Evolutionary conservation across 2,329 filamentous ascomycete species (phyloP), one percentile per base, ranked within the genome.

Genomic region (Rhynchosporium secalis): DNA sequence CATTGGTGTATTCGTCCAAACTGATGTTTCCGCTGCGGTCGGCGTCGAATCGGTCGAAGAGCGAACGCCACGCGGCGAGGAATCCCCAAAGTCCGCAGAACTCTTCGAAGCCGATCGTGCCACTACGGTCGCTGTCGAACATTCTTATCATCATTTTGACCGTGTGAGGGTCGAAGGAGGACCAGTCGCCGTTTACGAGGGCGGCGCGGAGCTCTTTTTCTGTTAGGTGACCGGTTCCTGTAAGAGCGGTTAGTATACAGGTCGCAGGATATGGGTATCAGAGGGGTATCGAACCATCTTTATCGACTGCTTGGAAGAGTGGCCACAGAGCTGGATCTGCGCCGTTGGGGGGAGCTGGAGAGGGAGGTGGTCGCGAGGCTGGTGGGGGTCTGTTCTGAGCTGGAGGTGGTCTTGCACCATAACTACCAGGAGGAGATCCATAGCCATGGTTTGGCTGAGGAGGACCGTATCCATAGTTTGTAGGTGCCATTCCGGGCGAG

Each of bases 141-240:
- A 99, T 98, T 74, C 93, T 90, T 69, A 99, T 97, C 93, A 99
- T 97, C 91, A 98, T 96, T 73, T 89, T 89, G 68, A 98, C 93
- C 1, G 95, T 99, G 71, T 96, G 90, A 4, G 87, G 83, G 76
- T 99, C 93, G 75, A 99, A 99, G 4, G 92, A 86, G 1, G 91
- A 91, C 86, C 91, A 97, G 81, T 99, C 95, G 60, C 93, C 94
- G 74, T 99, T 99, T 63, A 98, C 93, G 5, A 99, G 86, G 26
- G 95, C 95, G 1, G 90, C 88, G 9, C 91, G 89, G 47, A 99
- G 87, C 76, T 98, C 94, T 57, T 83, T 82, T 77, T 96, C 93
- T 2, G 90, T 92, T 52, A 99, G 83, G 67, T 92, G 86, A 26
- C 94, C 93, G 57, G 84, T 92, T 61, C 86, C 88, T 85, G 48